A percentile compares a stretch with the other conserved stretches of the same genome.
Evolutionary conservation across 2,329 filamentous ascomycete species (phyloP).

Genomic region (Bipolaris gigantea): DNA sequence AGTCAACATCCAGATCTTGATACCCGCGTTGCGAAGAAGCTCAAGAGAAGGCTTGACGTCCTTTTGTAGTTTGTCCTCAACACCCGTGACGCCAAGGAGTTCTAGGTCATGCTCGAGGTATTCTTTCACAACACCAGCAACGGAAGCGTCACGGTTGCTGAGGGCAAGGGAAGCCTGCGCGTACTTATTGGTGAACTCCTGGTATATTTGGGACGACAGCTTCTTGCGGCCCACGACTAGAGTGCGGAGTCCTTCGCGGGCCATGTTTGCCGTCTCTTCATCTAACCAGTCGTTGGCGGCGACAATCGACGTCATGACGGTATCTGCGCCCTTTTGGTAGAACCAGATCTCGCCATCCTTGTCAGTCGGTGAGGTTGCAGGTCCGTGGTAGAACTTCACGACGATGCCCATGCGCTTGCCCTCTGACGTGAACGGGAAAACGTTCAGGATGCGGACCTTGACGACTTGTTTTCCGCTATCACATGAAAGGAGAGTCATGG

Average conservation of each 20-base stretch:
- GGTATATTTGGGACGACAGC: slow-evolving; percentile 76
- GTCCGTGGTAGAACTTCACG: slow-evolving; percentile 70
- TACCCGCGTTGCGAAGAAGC: slow-evolving; percentile 90
- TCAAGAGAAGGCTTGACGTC: slow-evolving; percentile 96
- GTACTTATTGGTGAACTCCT: slow-evolving; percentile 74
- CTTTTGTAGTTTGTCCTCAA: slow-evolving; percentile 93
- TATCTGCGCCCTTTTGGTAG: slow-evolving; percentile 97
- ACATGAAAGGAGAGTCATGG: slow-evolving; percentile 78
- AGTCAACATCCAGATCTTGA: slow-evolving; percentile 99
- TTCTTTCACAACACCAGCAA: slow-evolving; percentile 77
- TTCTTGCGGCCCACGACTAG: slow-evolving; percentile 92
- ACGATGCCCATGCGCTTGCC: slow-evolving; percentile 98
- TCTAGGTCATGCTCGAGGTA: slow-evolving; percentile 88
- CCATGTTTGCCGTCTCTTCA: slow-evolving; percentile 99
- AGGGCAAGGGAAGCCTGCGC: slow-evolving; percentile 80
- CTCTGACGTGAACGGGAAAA: slow-evolving; percentile 97
- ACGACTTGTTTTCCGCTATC: slow-evolving; percentile 75
- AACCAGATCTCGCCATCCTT: slow-evolving; percentile 88
- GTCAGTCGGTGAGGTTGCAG: slow-evolving; percentile 48
- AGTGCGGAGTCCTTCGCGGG: slow-evolving; percentile 89
- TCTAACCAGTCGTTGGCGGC: slow-evolving; percentile 97
- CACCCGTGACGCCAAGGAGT: slow-evolving; percentile 93
- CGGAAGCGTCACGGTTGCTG: slow-evolving; percentile 75
- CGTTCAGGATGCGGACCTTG: slow-evolving; percentile 83
- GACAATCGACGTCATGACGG: slow-evolving; percentile 96